A percentile compares a stretch with the other conserved stretches of the same genome.
Conservation (phyloP, 1,284 basidiomycete species). For the Apiotrichum mycotoxinovorans region DNA sequence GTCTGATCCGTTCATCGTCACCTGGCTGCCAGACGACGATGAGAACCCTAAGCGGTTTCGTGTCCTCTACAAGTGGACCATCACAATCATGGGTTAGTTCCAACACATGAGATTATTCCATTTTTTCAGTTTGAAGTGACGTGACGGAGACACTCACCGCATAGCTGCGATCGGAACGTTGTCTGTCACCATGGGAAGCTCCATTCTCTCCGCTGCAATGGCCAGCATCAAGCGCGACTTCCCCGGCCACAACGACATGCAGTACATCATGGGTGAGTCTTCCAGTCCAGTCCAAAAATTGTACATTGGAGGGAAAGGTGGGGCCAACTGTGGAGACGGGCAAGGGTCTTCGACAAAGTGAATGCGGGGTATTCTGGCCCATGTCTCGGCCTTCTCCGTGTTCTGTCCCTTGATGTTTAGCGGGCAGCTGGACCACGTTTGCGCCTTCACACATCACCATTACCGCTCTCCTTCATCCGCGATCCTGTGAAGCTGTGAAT, state of each 20-base stretch:
- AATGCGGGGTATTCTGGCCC: background rate
- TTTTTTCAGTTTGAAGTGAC: no score
- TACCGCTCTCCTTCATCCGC: no score
- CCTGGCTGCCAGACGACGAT: constrained; percentile 27
- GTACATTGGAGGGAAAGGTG: background rate
- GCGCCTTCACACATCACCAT: no score
- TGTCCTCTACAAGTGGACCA: constrained; percentile 34
- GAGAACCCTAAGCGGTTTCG: constrained; percentile 37
- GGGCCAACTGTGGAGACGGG: background rate
- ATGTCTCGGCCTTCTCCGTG: constrained; percentile 13
- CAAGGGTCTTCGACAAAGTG: background rate
- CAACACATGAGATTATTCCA: background rate
- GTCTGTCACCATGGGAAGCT: constrained; percentile 25
- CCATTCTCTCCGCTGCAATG: constrained; percentile 28
- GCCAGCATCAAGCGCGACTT: constrained; percentile 22
- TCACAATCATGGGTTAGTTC: constrained; percentile 20
- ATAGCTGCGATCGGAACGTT: constrained; percentile 21
- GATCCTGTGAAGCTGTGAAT: no score
- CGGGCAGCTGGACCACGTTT: no score
- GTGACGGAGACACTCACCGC: background rate
- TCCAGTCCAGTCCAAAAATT: background rate
- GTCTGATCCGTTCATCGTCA: constrained; percentile 48
- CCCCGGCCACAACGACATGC: constrained; percentile 21
- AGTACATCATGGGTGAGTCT: constrained; percentile 21
- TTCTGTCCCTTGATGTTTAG: background rate